Percentiles rank a stretch among this genome's conserved stretches.
Evolutionary conservation across 768 basidiomycete species (phyloP).

Genomic region (Chalciporus chontae): DNA sequence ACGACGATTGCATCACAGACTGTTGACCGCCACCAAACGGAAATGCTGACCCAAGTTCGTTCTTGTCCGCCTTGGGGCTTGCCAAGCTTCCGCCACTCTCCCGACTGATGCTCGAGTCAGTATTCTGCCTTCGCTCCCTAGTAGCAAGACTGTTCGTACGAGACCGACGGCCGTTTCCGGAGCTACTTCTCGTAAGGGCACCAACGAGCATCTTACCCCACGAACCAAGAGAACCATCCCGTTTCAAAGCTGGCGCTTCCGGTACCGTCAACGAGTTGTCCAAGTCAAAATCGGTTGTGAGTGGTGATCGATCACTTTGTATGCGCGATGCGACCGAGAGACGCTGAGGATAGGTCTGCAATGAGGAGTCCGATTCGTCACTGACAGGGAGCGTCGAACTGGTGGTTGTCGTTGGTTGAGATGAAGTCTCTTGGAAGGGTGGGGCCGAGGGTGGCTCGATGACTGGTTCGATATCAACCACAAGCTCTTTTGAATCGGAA

Average conservation of each 20-base stretch:
- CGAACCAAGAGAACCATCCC: slow-evolving; percentile 52
- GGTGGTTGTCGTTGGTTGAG: slow-evolving; percentile 42
- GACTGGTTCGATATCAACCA: slow-evolving; percentile 62
- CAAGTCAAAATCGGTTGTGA: slow-evolving; percentile 45
- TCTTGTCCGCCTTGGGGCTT: slow-evolving; percentile 58
- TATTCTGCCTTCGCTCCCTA: slow-evolving; percentile 63
- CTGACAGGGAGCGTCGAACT: slow-evolving; percentile 38
- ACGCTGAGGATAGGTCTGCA: slow-evolving; percentile 51
- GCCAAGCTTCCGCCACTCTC: slow-evolving; percentile 74
- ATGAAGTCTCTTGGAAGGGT: slow-evolving; percentile 48
- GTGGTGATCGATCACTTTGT: slow-evolving; percentile 58
- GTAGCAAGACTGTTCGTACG: slow-evolving; percentile 73
- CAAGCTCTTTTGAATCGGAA: slow-evolving; percentile 55
- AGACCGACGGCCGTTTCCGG: slow-evolving; percentile 68
- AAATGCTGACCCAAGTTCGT: slow-evolving; percentile 35
- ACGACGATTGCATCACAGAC: slow-evolving; percentile 56
- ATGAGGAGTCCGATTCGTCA: slow-evolving; percentile 51
- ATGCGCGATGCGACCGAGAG: slow-evolving; percentile 61
- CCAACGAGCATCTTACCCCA: slow-evolving; percentile 71
- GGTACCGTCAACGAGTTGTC: slow-evolving; percentile 42
- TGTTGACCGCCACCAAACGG: slow-evolving; percentile 49
- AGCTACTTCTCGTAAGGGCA: slow-evolving; percentile 62
- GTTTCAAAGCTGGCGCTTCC: slow-evolving; percentile 50
- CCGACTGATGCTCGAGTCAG: slow-evolving; percentile 69
- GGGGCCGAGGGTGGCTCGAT: slow-evolving; percentile 45